Percentiles rank a stretch among this genome's conserved stretches.
Conservation (phyloP, 495 filamentous ascomycete species). For the Aspergillus cristatus region DNA sequence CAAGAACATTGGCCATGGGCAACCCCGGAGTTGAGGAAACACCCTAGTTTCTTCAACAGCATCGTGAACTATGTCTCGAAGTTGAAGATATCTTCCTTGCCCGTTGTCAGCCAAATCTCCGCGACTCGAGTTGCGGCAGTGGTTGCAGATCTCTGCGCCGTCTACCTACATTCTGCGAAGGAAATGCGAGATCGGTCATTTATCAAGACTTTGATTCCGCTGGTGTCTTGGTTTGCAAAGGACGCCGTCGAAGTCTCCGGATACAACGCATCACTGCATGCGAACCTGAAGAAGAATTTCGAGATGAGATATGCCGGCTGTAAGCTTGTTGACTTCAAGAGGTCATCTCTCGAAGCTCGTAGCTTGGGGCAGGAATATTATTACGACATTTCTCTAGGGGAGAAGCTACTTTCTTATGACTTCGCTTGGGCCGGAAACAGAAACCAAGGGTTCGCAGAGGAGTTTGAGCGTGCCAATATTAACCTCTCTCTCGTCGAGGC, state of each 20-base stretch:
- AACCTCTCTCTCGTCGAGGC: conserved; percentile 88
- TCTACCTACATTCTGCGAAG: conserved; percentile 75
- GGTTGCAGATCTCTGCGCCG: conserved; percentile 80
- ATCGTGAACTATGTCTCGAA: conserved; percentile 61
- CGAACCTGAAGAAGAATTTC: conserved; percentile 77
- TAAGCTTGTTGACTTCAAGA: conserved; percentile 63
- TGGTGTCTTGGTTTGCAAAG: conserved; percentile 66
- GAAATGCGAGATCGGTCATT: conserved; percentile 60
- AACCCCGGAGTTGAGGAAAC: conserved; percentile 63
- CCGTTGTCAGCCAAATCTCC: conserved; percentile 35
- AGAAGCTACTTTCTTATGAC: conserved; percentile 66
- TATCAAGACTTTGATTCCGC: conserved; percentile 57
- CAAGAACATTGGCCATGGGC: conserved; percentile 93
- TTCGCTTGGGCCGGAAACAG: conserved; percentile 61
- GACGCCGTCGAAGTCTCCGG: conserved; percentile 62
- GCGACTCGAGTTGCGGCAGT: conserved; percentile 68
- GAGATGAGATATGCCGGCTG: conserved; percentile 62
- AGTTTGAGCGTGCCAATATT: conserved; percentile 76
- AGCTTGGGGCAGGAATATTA: conserved; percentile 66
- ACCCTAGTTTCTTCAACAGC: conserved; percentile 58
- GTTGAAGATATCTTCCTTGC: conserved; percentile 40
- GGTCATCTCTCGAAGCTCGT: conserved; percentile 52
- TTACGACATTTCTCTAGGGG: conserved; percentile 67
- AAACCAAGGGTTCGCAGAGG: conserved; percentile 62
- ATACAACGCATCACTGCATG: conserved; percentile 81